Evolutionary conservation across 352 stramenopile genomes (phyloP).

Genomic region (Phytophthora fragariaefolia): DNA sequence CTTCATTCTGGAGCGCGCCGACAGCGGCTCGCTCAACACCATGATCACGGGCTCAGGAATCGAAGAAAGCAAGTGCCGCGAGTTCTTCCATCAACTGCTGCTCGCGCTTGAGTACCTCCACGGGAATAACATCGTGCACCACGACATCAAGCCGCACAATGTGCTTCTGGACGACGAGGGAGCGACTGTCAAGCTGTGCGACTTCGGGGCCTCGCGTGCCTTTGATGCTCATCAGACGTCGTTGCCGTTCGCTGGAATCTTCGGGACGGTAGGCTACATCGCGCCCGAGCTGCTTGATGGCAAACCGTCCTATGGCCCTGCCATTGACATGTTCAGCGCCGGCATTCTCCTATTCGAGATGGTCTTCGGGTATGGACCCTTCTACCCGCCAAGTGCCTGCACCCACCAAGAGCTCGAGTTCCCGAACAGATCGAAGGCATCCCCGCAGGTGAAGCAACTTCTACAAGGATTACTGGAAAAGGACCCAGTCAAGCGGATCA

Average conservation of each 20-base stretch:
- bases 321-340: constrained; percentile 81
- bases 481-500: constrained; percentile 76
- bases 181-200: constrained; percentile 71
- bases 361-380: constrained; percentile 74
- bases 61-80: constrained; percentile 53
- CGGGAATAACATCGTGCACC: constrained; percentile 85
- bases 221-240: constrained; percentile 58
- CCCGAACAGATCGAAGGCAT: constrained; percentile 43
- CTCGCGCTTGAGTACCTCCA: constrained; percentile 75
- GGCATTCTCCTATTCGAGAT: constrained; percentile 81
- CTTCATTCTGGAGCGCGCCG: constrained; percentile 74
- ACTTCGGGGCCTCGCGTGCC: constrained; percentile 85
- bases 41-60: constrained; percentile 59
- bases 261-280: constrained; percentile 77
- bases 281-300: constrained; percentile 69
- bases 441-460: constrained; percentile 67
- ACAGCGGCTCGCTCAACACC: constrained; percentile 60
- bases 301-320: constrained; percentile 53
- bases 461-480: constrained; percentile 71
- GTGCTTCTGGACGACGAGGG: constrained; percentile 65
- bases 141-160: constrained; percentile 92
- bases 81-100: constrained; percentile 67
- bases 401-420: constrained; percentile 71
- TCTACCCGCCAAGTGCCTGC: constrained; percentile 74
- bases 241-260: constrained; percentile 71